These are phyloP conservation scores for Coemansia guatemalensis DNA, from an alignment of 192 early-diverging fungal genomes.

Conservation along the genomic window DNA sequence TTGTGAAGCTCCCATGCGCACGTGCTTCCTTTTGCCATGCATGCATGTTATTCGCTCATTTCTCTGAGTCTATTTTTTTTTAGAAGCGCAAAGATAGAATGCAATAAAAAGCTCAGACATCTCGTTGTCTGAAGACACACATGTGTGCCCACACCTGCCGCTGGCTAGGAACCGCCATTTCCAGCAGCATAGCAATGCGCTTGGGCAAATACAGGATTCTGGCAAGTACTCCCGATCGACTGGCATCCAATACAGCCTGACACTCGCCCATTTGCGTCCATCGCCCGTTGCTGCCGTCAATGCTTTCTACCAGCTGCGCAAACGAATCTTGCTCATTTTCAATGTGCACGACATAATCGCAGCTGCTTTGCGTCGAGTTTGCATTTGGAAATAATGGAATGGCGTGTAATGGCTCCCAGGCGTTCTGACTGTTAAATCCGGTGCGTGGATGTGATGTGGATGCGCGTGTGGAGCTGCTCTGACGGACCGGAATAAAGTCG, in stretches of 20 bases:
- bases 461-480: constrained; percentile 14
- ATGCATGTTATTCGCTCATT: too few species aligned
- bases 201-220: constrained; percentile 36
- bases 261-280: constrained; percentile 19
- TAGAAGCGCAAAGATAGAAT: too few species aligned
- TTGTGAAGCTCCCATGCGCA: too few species aligned
- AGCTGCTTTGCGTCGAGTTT: constrained; percentile 3
- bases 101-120: too few species aligned
- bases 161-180: neutral
- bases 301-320: neutral
- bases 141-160: constrained; percentile 32
- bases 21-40: too few species aligned
- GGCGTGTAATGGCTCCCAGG: constrained; percentile 40
- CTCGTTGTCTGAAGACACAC: constrained; percentile 22
- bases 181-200: neutral
- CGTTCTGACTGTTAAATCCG: constrained; percentile 41
- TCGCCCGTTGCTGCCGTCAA: neutral
- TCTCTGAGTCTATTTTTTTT: too few species aligned
- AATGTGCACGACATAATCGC: constrained; percentile 28
- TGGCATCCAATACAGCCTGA: constrained; percentile 28
- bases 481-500: constrained; percentile 54
- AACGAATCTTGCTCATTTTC: constrained; percentile 9
- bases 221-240: constrained; percentile 8
- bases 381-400: neutral
- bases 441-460: constrained; percentile 18